A percentile compares a stretch with the other conserved stretches of the same genome.
Evolutionary conservation across 164 flowering plant species (phyloP).

Genomic region (Piper longum): DNA sequence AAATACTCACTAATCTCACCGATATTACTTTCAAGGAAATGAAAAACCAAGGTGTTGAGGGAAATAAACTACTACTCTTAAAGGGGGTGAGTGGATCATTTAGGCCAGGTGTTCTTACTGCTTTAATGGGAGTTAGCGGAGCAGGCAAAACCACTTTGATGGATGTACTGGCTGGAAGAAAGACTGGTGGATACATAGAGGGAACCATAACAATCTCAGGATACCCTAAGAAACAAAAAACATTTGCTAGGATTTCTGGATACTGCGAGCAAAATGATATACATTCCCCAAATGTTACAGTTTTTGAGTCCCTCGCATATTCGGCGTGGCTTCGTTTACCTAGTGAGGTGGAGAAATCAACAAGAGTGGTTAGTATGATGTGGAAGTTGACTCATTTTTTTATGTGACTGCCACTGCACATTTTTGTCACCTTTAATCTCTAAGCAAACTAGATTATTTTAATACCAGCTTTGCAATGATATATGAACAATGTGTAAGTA

Average conservation of each 20-base stretch:
- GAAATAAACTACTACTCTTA: too few relatives aligned
- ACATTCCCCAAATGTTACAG: constrained; percentile 43
- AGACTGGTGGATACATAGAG: constrained; percentile 36
- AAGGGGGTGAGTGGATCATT: too few relatives aligned
- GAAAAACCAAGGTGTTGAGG: too few relatives aligned
- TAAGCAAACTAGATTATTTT: too few relatives aligned
- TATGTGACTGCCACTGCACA: too few relatives aligned
- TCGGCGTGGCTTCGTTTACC: constrained; percentile 52
- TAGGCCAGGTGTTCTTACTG: constrained; percentile 16
- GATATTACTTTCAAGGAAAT: too few relatives aligned
- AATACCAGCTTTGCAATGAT: too few relatives aligned
- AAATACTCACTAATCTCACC: too few relatives aligned
- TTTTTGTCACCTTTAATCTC: too few relatives aligned
- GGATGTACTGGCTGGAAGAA: constrained; percentile 44
- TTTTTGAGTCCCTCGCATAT: constrained; percentile 31
- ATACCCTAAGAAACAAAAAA: constrained; percentile 34
- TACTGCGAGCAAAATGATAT: constrained; percentile 45
- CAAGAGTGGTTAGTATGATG: constrained; percentile 22
- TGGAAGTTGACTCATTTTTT: too few relatives aligned
- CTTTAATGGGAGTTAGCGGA: constrained; percentile 48
- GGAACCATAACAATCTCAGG: constrained; percentile 35
- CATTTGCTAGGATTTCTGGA: constrained; percentile 40
- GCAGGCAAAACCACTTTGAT: constrained; percentile 46
- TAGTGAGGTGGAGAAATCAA: constrained; percentile 17
- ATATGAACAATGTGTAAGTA: too few relatives aligned